phyloP scores from a whole-genome alignment of 192 early-diverging fungal species.

The Geosiphon pyriformis region DNA sequence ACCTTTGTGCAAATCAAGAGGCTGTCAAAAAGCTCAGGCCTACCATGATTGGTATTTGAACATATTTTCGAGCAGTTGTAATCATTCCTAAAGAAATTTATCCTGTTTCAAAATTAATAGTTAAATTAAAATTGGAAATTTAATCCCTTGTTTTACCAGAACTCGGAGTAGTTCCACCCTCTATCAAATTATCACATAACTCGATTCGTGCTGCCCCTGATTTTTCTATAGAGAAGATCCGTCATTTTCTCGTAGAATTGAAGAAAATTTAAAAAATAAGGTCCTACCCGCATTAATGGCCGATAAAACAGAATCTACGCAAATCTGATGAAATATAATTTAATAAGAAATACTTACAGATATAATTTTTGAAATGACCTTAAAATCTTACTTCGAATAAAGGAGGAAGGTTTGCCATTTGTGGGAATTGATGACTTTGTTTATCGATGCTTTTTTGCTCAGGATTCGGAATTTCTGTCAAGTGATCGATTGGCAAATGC shows the following conservation, averaged over 20 bases:
- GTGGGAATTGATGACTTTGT: too few relatives aligned
- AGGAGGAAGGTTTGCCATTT: too few relatives aligned
- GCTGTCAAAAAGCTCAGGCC: too few relatives aligned
- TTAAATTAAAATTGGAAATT: neutral
- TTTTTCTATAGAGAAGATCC: conserved; percentile 30
- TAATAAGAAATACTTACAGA: too few relatives aligned
- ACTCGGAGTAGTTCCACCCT: conserved; percentile 62
- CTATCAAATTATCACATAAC: conserved; percentile 58
- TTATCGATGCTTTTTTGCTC: too few relatives aligned
- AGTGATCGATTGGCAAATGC: too few relatives aligned
- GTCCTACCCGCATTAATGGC: neutral
- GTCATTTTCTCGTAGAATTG: neutral
- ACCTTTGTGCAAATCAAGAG: too few relatives aligned
- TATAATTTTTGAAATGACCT: too few relatives aligned
- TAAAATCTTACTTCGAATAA: too few relatives aligned
- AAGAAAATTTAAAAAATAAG: too few relatives aligned
- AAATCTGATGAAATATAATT: too few relatives aligned
- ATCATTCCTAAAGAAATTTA: conserved; percentile 33
- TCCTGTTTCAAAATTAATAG: neutral
- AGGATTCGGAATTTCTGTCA: too few relatives aligned
- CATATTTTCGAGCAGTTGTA: conserved; percentile 26
- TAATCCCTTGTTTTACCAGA: conserved; percentile 35
- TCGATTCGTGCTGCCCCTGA: conserved; percentile 55
- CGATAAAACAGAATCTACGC: neutral
- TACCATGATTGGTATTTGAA: conserved; percentile 53